phyloP scores from a whole-genome alignment of 805 yeast genomes.

The Scheffersomyces stipitis region DNA sequence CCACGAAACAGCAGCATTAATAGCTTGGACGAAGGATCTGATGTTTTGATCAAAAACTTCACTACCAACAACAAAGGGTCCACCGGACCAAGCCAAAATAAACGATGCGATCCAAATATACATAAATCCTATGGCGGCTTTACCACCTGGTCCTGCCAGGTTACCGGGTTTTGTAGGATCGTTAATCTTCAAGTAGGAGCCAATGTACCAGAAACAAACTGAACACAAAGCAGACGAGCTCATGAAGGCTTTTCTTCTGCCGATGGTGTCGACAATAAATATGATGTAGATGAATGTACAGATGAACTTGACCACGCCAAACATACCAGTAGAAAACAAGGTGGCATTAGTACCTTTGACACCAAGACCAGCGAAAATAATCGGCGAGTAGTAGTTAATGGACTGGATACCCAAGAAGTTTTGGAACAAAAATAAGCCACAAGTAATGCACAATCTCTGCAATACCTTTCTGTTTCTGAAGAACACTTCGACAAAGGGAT shows the following conservation, averaged over 20 bases:
- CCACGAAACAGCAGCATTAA: constrained; percentile 42
- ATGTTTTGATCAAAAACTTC: constrained; percentile 42
- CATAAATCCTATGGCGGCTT: constrained; percentile 41
- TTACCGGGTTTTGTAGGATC: constrained; percentile 33
- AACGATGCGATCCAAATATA: constrained; percentile 43
- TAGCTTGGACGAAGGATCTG: constrained; percentile 39
- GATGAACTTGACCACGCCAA: constrained; percentile 38
- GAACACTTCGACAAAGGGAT: constrained; percentile 33
- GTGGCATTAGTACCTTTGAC: constrained; percentile 38
- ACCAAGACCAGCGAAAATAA: constrained; percentile 34
- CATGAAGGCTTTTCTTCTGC: constrained; percentile 38
- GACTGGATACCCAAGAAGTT: constrained; percentile 42
- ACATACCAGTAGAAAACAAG: constrained; percentile 39
- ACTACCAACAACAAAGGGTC: constrained; percentile 40
- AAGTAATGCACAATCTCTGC: constrained; percentile 30
- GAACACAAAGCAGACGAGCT: constrained; percentile 32
- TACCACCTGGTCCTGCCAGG: constrained; percentile 38
- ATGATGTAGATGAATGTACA: constrained; percentile 34
- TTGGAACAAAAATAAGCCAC: constrained; percentile 34
- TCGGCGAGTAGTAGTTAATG: constrained; percentile 40
- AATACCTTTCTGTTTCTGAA: constrained; percentile 23
- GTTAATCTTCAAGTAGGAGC: constrained; percentile 33
- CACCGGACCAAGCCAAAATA: constrained; percentile 41
- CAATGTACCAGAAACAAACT: constrained; percentile 40
- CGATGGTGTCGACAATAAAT: constrained; percentile 35